Evolutionary conservation across 768 basidiomycete species (phyloP).

Genomic region (Sarcomyxa edulis): DNA sequence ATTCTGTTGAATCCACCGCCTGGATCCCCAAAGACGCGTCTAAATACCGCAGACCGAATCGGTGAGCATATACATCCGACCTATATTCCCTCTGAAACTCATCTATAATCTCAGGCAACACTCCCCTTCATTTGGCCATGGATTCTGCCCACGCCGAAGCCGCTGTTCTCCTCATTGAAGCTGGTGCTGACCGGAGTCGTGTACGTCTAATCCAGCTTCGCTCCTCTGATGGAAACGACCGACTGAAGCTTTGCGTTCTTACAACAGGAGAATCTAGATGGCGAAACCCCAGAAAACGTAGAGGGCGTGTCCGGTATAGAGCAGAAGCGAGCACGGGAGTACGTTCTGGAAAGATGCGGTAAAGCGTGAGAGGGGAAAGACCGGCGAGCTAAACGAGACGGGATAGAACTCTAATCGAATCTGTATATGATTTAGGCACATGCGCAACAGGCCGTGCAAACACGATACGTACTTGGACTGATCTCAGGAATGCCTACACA

Average conservation of each 20-base stretch:
- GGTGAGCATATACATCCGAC: constrained; percentile 37
- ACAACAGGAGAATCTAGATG: constrained; percentile 74
- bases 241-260: constrained; percentile 11
- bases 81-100: constrained; percentile 10
- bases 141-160: constrained; percentile 92
- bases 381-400: no score
- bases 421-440: no score
- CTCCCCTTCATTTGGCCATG: constrained; percentile 95
- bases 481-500: no score
- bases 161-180: constrained; percentile 88
- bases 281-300: constrained; percentile 81
- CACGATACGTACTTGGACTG: no score
- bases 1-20: constrained; percentile 84
- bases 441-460: no score
- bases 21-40: constrained; percentile 66
- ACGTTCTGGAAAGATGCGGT: constrained; percentile 74
- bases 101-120: constrained; percentile 64
- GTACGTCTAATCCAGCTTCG: constrained; percentile 41
- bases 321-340: constrained; percentile 72
- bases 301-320: constrained; percentile 89
- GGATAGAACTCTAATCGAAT: no score
- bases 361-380: constrained; percentile 44
- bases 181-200: constrained; percentile 87
- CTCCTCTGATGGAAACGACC: constrained; percentile 10
- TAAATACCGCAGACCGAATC: constrained; percentile 82